Base-by-base conservation (phyloP, 2,329 filamentous ascomycete species). In the Penicillium sp. region DNA sequence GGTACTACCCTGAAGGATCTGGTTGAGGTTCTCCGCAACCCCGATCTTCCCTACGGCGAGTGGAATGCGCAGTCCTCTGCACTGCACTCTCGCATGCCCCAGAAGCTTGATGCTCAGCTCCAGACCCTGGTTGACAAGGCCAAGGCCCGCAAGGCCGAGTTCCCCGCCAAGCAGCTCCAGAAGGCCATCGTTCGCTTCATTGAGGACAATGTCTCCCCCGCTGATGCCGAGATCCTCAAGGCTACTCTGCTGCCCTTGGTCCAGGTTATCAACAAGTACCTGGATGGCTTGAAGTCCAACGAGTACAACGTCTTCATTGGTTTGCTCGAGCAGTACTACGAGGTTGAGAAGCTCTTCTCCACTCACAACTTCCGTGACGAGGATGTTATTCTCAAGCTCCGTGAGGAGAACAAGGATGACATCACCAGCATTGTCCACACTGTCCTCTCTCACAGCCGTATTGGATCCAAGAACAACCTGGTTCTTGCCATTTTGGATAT, bases 21-120 rank as follows among this genome's bases (percentile, higher is more conserved):
- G 36, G 87, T 97, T n/a, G 86, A 91, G 56, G 92, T 99, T 10
- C 84, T 99, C 21, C 88, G 93, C 40, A 86, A 96, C 68, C 86
- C 89, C 1, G 92, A 97, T 67, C 83, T 99, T 59, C 94, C 94
- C 1, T 99, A 94, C 72, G 92, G 93, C 73, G 92, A 99, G 75
- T 99, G 93, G 91, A 92, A 89, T 60, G 90, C 93, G 5, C 92
- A 97, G 71, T 94, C 96, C 64, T 96, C 94, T 46, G 94, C 94
- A 21, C 84, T 99, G n/a, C 93, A 97, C 75, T 90, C 92, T 6
- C 90, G 94, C 67, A 99, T 97, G 90, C 94, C 94, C 0, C 88
- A 93, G 71, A 97, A 93, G 78, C 86, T 99, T 29, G 92, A 97
- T 65, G 75, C 86, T 21, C 86, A 85, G 61, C 88, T 99, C 62